Percentiles rank a stretch among this genome's conserved stretches.
These are phyloP conservation scores for Pholiota conissans DNA, from an alignment of 768 basidiomycete genomes.

Conservation along the genomic window DNA sequence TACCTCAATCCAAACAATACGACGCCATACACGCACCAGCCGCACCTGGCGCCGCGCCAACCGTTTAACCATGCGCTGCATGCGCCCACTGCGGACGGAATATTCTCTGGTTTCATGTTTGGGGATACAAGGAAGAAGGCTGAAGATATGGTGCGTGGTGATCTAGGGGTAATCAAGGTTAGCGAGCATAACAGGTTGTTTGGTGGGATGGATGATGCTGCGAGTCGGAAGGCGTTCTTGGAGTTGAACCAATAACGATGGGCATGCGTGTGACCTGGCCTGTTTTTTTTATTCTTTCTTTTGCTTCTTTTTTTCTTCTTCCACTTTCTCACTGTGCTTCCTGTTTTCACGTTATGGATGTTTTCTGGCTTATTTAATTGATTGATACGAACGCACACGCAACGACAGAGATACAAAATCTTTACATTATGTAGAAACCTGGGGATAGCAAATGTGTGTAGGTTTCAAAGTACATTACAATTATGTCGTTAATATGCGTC, in stretches of 20 bases:
- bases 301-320: not conserved
- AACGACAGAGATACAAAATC: no score
- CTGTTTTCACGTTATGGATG: not conserved
- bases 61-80: conserved; percentile 28
- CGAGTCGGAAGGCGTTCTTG: conserved; percentile 14
- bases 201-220: conserved; percentile 17
- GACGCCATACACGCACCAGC: conserved; percentile 23
- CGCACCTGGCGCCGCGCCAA: conserved; percentile 22
- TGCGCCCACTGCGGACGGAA: conserved; percentile 11
- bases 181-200: conserved; percentile 19
- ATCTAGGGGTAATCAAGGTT: conserved; percentile 21
- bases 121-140: conserved; percentile 6
- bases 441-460: not conserved
- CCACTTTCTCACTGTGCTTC: not conserved
- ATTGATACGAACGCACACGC: no score
- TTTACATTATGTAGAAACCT: not conserved
- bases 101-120: conserved; percentile 16
- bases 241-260: conserved; percentile 15
- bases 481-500: conserved; percentile 3
- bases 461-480: conserved; percentile 1
- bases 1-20: conserved; percentile 21
- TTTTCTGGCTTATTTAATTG: not conserved
- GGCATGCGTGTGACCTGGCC: not conserved
- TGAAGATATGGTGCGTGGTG: conserved; percentile 14
- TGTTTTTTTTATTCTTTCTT: not conserved